Conservation (phyloP, 495 filamentous ascomycete genomes). For the Xylaria grammica region DNA sequence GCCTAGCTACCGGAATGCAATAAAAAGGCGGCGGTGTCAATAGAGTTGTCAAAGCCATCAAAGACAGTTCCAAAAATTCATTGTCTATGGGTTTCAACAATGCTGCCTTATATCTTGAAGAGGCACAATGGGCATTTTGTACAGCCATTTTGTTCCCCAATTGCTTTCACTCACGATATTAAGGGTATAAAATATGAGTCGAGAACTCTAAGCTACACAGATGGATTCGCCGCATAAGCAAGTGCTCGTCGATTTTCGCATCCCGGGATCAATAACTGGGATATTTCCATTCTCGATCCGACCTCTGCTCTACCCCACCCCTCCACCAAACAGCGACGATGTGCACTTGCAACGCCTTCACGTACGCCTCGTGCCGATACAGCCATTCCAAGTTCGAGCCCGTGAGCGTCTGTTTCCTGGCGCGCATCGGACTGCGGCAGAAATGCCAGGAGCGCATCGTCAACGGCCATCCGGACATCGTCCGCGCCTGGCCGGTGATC, state of each 20-base stretch:
- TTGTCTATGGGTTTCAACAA: not conserved
- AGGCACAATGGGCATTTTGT: no score
- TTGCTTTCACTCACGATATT: no score
- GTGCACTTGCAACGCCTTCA: constrained; percentile 18
- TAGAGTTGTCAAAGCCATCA: not conserved
- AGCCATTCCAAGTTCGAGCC: not conserved
- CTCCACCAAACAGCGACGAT: not conserved
- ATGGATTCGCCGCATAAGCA: no score
- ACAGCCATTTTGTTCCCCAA: no score
- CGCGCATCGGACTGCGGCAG: not conserved
- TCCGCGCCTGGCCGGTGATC: constrained; percentile 6
- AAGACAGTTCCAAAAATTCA: not conserved
- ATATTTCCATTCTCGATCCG: not conserved
- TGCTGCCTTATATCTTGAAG: no score
- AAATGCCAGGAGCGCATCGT: constrained; percentile 17
- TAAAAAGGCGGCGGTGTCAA: not conserved
- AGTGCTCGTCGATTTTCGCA: no score
- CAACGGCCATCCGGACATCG: constrained; percentile 7
- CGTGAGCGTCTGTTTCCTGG: not conserved
- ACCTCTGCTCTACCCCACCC: not conserved
- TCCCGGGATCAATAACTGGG: no score
- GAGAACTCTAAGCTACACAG: no score
- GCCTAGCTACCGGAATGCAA: not conserved
- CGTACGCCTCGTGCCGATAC: constrained; percentile 2
- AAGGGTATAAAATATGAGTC: no score